Conservation (phyloP, 108 stramenopile genomes). For the Hondaea fermentalgiana region DNA sequence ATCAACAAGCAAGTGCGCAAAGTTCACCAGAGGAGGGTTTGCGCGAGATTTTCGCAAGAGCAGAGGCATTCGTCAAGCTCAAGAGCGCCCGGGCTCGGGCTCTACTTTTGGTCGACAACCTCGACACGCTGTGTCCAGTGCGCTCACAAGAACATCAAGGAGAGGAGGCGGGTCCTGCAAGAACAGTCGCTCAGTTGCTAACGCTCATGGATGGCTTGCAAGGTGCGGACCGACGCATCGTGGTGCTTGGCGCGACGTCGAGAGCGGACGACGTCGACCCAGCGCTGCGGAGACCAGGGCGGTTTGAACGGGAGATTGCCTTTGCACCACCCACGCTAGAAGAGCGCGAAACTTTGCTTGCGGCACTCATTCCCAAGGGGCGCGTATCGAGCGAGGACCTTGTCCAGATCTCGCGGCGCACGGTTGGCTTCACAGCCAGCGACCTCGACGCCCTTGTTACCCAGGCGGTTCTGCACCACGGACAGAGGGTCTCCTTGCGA, state of each 20-base stretch:
- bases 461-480: not conserved
- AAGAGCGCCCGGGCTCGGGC: constrained; percentile 76
- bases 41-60: constrained; percentile 95
- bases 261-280: constrained; percentile 90
- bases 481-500: not conserved
- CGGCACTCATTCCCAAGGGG: not conserved
- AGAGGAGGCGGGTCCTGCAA: constrained; percentile 14
- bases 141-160: not conserved
- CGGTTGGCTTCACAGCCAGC: not conserved
- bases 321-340: constrained; percentile 24
- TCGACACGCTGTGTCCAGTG: constrained; percentile 70
- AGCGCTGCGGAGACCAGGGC: constrained; percentile 85
- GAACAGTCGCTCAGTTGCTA: constrained; percentile 90
- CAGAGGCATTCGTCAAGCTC: constrained; percentile 24
- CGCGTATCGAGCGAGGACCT: not conserved
- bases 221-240: constrained; percentile 65
- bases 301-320: constrained; percentile 52
- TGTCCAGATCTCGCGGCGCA: not conserved
- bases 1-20: constrained; percentile 80
- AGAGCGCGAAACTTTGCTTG: not conserved
- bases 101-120: constrained; percentile 96
- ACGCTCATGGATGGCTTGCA: constrained; percentile 95
- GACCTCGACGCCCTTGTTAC: not conserved
- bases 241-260: constrained; percentile 97
- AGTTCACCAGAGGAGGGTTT: constrained; percentile 91